Evolutionary conservation across 306 rosid species (phyloP).

Genomic region (Quercus bicolor): DNA sequence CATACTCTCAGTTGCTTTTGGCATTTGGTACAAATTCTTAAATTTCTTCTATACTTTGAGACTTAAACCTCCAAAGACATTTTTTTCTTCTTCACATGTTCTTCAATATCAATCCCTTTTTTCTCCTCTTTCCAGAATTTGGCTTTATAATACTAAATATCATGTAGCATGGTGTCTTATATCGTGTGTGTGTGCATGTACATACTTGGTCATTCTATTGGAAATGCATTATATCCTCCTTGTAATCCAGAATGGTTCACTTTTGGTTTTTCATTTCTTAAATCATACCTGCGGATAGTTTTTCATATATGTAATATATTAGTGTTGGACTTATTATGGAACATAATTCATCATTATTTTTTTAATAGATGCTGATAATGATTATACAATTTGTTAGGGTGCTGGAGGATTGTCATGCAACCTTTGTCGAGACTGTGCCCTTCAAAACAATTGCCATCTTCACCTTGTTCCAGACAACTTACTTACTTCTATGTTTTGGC

Average conservation of each 20-base stretch:
- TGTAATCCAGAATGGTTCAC: neutral
- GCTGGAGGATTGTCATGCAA: constrained; percentile 76
- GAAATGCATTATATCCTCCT: neutral
- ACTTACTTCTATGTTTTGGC: constrained; percentile 88
- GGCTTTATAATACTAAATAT: neutral
- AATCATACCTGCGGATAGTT: neutral
- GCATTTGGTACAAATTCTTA: constrained; percentile 1
- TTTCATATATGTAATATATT: neutral
- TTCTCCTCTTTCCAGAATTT: constrained; percentile 1
- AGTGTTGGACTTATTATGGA: neutral
- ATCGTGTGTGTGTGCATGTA: no score
- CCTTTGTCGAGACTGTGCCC: constrained; percentile 81
- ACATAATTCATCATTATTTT: neutral
- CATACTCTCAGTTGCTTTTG: neutral
- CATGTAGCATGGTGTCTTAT: no score
- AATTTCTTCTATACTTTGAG: neutral
- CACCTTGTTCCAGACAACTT: constrained; percentile 83
- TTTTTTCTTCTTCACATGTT: neutral
- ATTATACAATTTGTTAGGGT: constrained; percentile 46
- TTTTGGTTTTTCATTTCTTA: neutral
- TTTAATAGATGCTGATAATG: constrained; percentile 8
- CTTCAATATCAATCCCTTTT: neutral
- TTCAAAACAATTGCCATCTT: constrained; percentile 72
- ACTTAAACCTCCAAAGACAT: neutral
- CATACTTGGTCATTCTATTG: neutral